These are phyloP conservation scores for Pedinophyceae sp. DNA, from an alignment of 139 green algal species.

Conservation along the genomic window DNA sequence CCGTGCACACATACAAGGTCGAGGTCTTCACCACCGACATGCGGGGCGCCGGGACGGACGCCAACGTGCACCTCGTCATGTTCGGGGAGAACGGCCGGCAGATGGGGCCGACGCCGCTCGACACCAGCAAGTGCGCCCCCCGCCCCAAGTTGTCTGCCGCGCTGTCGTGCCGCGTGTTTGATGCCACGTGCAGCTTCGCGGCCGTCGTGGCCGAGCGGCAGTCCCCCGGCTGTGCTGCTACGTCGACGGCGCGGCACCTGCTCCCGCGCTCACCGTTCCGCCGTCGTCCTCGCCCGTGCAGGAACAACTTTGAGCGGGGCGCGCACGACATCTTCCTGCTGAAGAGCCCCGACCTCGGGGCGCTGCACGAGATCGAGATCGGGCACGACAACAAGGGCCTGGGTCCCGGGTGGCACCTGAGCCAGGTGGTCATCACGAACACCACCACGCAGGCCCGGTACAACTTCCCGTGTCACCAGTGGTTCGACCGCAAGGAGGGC, in stretches of 20 bases:
- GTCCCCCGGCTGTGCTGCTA: too few species aligned
- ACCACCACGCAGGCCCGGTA: slow-evolving; percentile 14
- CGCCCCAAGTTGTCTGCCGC: too few species aligned
- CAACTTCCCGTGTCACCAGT: slow-evolving; percentile 33
- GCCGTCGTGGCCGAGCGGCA: too few species aligned
- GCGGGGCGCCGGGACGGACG: slow-evolving; percentile 36
- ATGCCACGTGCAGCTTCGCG: too few species aligned
- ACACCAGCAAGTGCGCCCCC: neutral
- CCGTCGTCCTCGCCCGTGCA: too few species aligned
- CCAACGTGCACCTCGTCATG: slow-evolving; percentile 17
- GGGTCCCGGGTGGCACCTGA: slow-evolving; percentile 20
- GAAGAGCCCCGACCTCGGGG: slow-evolving; percentile 20
- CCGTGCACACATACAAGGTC: slow-evolving; percentile 10
- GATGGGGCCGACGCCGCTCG: neutral
- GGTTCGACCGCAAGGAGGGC: slow-evolving; percentile 15
- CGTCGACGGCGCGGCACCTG: too few species aligned
- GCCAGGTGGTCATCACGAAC: slow-evolving; percentile 28
- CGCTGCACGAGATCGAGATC: slow-evolving; percentile 27
- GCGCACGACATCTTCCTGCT: slow-evolving; percentile 27
- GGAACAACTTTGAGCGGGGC: slow-evolving; percentile 12
- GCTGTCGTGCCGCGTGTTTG: too few species aligned
- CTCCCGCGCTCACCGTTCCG: too few species aligned
- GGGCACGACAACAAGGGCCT: slow-evolving; percentile 32
- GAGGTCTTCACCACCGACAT: slow-evolving; percentile 25
- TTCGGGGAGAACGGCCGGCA: neutral